Conservation (phyloP, 2,329 filamentous ascomycete genomes). For the Conoideocrella luteorostrata region DNA sequence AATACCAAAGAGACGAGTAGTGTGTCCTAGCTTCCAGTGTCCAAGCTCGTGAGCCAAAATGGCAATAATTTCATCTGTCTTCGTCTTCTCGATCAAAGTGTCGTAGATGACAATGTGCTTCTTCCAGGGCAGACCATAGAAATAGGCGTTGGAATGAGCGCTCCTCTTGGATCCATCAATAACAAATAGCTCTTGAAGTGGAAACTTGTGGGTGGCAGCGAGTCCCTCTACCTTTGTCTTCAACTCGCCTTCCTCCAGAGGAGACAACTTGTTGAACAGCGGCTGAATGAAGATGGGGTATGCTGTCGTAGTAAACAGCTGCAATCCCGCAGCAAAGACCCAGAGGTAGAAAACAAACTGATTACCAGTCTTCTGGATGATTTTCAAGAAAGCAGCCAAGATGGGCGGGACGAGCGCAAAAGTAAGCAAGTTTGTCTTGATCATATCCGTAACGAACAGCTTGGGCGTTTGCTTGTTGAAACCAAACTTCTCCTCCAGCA, state of each 20-base stretch:
- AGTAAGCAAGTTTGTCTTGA: conserved; percentile 82
- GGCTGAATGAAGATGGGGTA: conserved; percentile 93
- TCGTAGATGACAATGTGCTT: conserved; percentile 99
- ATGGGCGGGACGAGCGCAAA: conserved; percentile 79
- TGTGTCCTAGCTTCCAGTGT: conserved; percentile 95
- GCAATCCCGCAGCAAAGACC: conserved; percentile 82
- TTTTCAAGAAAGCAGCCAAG: conserved; percentile 85
- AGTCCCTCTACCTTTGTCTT: conserved; percentile 84
- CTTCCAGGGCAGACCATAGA: conserved; percentile 97
- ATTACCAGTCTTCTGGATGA: conserved; percentile 88
- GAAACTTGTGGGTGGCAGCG: conserved; percentile 79
- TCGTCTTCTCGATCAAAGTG: conserved; percentile 91
- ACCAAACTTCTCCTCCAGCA: conserved; percentile 92
- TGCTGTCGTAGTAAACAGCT: conserved; percentile 91
- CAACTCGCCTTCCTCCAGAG: conserved; percentile 77
- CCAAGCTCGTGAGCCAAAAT: conserved; percentile 93
- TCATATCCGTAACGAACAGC: conserved; percentile 81
- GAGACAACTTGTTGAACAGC: conserved; percentile 96
- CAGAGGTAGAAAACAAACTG: conserved; percentile 98
- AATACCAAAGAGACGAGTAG: conserved; percentile 83
- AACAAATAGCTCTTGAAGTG: conserved; percentile 85
- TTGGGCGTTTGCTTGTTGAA: conserved; percentile 97
- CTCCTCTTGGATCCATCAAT: conserved; percentile 88
- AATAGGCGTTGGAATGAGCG: conserved; percentile 86
- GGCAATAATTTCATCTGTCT: conserved; percentile 86